Conservation (phyloP, 139 green algal species). For the Spirogloea muscicola region DNA sequence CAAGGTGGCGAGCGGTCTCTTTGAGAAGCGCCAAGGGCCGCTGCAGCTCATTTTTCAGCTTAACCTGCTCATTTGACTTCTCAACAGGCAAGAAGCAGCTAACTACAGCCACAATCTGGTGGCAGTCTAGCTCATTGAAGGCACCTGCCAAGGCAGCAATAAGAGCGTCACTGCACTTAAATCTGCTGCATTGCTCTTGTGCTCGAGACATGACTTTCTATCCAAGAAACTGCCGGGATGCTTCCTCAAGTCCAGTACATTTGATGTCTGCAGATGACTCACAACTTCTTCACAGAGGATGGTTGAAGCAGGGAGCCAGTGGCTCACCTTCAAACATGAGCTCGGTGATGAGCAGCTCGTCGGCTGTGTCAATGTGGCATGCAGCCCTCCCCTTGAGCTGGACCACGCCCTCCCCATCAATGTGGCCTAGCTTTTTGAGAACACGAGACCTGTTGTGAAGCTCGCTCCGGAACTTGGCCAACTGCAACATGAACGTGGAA, state of each 20-base stretch:
- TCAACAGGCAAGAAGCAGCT: conserved; percentile 69
- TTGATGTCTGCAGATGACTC: too few relatives aligned
- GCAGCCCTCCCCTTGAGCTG: conserved; percentile 66
- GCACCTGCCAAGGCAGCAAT: conserved; percentile 18
- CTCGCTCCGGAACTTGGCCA: conserved; percentile 27
- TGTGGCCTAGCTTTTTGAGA: conserved; percentile 77
- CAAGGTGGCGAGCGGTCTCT: conserved; percentile 66
- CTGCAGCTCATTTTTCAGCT: conserved; percentile 9
- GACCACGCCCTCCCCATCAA: conserved; percentile 68
- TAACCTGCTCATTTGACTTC: conserved; percentile 62
- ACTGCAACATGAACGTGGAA: conserved; percentile 2
- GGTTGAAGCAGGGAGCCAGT: too few relatives aligned
- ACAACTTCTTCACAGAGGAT: too few relatives aligned
- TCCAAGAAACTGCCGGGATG: too few relatives aligned
- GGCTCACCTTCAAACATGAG: conserved; percentile 72
- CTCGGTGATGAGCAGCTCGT: conserved; percentile 76
- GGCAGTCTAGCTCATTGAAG: conserved; percentile 58
- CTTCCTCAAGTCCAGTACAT: too few relatives aligned
- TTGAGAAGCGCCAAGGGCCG: conserved; percentile 60
- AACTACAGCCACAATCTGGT: conserved; percentile 65
- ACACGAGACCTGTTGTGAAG: conserved; percentile 54
- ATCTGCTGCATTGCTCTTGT: too few relatives aligned
- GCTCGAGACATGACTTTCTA: too few relatives aligned
- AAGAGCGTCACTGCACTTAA: too few relatives aligned
- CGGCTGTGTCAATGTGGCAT: conserved; percentile 79